Evolutionary conservation across 2,329 filamentous ascomycete genomes (phyloP).

Genomic region (Trichoderma pleuroti): DNA sequence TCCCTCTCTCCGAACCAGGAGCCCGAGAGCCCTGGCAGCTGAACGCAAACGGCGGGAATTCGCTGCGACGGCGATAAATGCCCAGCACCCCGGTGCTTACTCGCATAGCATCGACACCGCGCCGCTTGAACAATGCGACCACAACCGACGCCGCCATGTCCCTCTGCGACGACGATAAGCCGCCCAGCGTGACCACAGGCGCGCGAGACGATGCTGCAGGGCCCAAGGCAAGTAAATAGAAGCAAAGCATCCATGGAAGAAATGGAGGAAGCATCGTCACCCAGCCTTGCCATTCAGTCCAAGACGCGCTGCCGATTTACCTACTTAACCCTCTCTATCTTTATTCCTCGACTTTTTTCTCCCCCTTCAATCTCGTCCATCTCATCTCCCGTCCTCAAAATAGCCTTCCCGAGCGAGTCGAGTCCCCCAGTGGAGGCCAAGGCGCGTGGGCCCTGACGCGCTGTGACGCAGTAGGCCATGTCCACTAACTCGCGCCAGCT

Average conservation of each 20-base stretch:
- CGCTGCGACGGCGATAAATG: conserved; percentile 11
- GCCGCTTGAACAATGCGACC: conserved; percentile 14
- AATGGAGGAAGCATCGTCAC: neutral
- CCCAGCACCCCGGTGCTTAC: neutral
- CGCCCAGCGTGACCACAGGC: conserved; percentile 11
- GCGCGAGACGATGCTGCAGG: neutral
- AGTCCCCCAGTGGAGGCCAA: neutral
- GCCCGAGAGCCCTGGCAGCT: neutral
- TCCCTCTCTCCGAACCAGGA: neutral
- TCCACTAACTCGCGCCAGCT: conserved; percentile 12
- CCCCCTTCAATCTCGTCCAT: neutral
- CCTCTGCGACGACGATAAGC: conserved; percentile 10
- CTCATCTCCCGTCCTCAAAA: neutral
- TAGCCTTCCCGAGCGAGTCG: neutral
- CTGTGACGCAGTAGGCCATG: conserved; percentile 12
- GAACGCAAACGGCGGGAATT: neutral
- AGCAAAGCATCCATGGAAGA: neutral
- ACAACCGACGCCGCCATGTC: conserved; percentile 9
- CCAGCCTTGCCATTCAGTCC: neutral
- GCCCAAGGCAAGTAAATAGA: conserved; percentile 12
- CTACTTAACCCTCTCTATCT: neutral
- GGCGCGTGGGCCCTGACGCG: conserved; percentile 14
- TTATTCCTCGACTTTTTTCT: neutral
- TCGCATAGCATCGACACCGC: neutral
- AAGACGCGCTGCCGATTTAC: neutral